Percentiles rank a stretch among this genome's conserved stretches.
Evolutionary conservation across 2,329 filamentous ascomycete species (phyloP).

Genomic region (Albophoma yamanashiensis): DNA sequence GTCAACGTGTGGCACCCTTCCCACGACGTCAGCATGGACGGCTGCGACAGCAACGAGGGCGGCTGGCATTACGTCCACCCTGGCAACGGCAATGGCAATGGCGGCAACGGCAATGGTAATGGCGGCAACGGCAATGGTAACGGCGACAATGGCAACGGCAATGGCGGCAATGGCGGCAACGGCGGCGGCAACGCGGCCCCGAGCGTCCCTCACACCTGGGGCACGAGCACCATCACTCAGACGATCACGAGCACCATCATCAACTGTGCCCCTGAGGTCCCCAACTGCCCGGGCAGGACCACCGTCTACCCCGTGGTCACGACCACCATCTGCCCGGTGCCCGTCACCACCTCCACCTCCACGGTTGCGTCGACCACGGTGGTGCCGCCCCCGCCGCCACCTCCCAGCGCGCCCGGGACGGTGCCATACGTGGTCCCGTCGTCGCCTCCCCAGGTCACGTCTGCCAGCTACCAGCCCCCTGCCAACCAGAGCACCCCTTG

Average conservation of each 20-base stretch:
- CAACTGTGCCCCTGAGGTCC: constrained; percentile 23
- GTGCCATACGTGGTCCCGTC: too few relatives aligned
- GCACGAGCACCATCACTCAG: constrained; percentile 29
- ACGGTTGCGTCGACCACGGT: not conserved
- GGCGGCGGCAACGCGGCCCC: constrained; percentile 1
- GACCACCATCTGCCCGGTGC: constrained; percentile 34
- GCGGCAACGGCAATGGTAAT: too few relatives aligned
- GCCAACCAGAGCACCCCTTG: not conserved
- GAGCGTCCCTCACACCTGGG: constrained; percentile 20
- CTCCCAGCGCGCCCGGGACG: not conserved
- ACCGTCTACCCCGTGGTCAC: constrained; percentile 23
- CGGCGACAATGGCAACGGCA: too few relatives aligned
- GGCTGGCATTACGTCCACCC: constrained; percentile 26
- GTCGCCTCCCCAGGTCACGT: too few relatives aligned
- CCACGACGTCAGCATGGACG: constrained; percentile 24
- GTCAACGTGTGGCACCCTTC: constrained; percentile 25
- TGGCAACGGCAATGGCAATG: not conserved
- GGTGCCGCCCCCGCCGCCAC: not conserved
- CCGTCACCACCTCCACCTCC: constrained; percentile 11
- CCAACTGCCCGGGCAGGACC: constrained; percentile 25
- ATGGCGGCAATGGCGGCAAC: too few relatives aligned
- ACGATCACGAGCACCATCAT: constrained; percentile 27
- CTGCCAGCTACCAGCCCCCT: not conserved
- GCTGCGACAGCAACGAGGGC: constrained; percentile 19
- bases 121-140: too few relatives aligned